Base-by-base conservation (phyloP, 805 yeast genomes). In the Sugiyamaella smithiae region DNA sequence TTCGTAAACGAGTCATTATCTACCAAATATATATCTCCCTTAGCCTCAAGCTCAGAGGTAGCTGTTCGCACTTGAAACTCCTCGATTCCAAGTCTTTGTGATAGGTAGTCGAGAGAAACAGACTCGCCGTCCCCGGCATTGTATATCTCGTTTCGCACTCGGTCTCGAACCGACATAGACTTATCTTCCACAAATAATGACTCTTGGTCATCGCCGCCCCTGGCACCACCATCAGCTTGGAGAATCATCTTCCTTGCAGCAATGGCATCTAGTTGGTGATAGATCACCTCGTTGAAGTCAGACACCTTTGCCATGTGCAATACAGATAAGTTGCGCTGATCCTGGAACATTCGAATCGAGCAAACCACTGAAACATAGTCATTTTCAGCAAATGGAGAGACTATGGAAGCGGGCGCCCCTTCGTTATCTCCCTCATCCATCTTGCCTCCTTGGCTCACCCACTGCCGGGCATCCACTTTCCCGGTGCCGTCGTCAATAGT, bases 401-500 rank as follows among this genome's bases (percentile, higher is more conserved):
- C 33, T 29, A 16, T n/a, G 14, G 12, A 16, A 63, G 31, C 62
- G 45, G 50, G 40, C 6, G 28, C 11, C 55, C 65, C 47, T 55
- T 61, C 22, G 61, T 56, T 57, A 17, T 40, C 50, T 48, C 65
- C 64, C 17, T 46, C 55, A 16, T 28, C 44, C 12, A 19, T 32
- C 25, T 38, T n/a, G 8, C 41, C 35, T 29, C 57, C 52, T 26
- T 48, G 57, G 7, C 66, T 64, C 47, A 67, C 65, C 82, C 85
- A 81, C 50, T 73, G 70, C 48, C 78, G 69, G 49, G 81, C 70
- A n/a, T 78, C 79, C 11, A 76, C 63, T 1, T 71, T 57, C 1
- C 87, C 87, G 0, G 89, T 81, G 11, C 88, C 85, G 63, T 84
- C 90, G 58, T 82, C 87, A 8, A 84, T 56, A 11, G 76, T 71